Base-by-base conservation (phyloP, 768 basidiomycete species). In the Hypsizygus marmoreus region DNA sequence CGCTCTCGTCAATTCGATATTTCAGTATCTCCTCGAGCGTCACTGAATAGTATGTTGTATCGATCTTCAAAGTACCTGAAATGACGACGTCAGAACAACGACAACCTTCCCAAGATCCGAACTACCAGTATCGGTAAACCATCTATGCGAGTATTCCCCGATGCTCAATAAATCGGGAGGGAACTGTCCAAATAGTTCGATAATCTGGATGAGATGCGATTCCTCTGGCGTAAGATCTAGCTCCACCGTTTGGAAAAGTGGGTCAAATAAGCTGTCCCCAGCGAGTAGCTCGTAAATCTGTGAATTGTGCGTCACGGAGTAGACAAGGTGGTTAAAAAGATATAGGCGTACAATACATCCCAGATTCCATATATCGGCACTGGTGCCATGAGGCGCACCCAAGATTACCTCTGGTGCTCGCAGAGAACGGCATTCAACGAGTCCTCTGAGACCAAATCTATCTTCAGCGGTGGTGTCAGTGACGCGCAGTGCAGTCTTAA, bases 131-230 rank as follows among this genome's bases (percentile, higher is more conserved):
- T 55, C 32, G 17, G 51, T 51, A 38, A 63, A 63, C 62, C 62
- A 63, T 12, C 45, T 40, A 11, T 39, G 13, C 24, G 50, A 47
- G 29, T 50, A 43, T 33, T 38, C 32, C n/a, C 58, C 60, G 16
- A 40, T 29, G n/a, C 33, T 22, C 6, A 61, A 24, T 17, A 63
- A 9, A 11, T 60, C 51, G 2, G 16, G 13, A 1, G 58, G 60
- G 17, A 63, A 52, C 13, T 50, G 45, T 6, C 60, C 62, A 6
- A 58, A 44, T 2, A 63, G 22, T 42, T 63, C 60, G 16, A 60
- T 60, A 22, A 63, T 63, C 40, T 63, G 60, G 23, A 63, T 63
- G 10, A 63, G 39, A 26, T 63, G 60, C 14, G 62, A 61, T 47
- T 63, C 62, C 45, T 63, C 58, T 3, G 49, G 32, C 6, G 58